These are phyloP conservation scores for Phoma sp. DNA, from an alignment of 2,329 filamentous ascomycete species.

Conservation along the genomic window DNA sequence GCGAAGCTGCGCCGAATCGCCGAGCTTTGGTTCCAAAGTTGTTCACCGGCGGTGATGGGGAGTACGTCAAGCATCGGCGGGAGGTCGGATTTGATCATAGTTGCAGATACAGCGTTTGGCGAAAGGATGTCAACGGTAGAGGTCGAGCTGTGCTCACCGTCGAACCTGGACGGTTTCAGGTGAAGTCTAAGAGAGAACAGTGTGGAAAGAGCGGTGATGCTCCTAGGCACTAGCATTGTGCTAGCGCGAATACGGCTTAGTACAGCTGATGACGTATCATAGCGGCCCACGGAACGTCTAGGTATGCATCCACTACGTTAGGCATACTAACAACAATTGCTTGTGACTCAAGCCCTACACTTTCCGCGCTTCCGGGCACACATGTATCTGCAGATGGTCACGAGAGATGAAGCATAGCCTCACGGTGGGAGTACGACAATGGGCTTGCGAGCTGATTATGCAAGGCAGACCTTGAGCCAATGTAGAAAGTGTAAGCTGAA, in stretches of 20 bases:
- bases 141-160: slow-evolving; percentile 40
- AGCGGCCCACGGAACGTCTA: slow-evolving; percentile 7
- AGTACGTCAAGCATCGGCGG: slow-evolving; percentile 5
- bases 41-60: slow-evolving; percentile 15
- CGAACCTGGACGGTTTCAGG: slow-evolving; percentile 17
- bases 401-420: neutral
- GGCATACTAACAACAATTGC: slow-evolving; percentile 3
- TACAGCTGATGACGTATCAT: slow-evolving; percentile 27
- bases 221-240: slow-evolving; percentile 17
- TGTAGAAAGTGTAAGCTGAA: slow-evolving; percentile 1
- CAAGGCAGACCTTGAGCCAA: slow-evolving; percentile 4
- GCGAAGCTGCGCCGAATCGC: slow-evolving; percentile 10
- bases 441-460: neutral
- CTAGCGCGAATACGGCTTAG: slow-evolving; percentile 6
- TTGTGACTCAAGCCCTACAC: slow-evolving; percentile 13
- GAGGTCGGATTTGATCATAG: slow-evolving; percentile 9
- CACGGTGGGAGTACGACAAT: neutral
- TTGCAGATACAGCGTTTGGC: slow-evolving; percentile 4
- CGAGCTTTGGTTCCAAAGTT: slow-evolving; percentile 14
- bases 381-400: slow-evolving; percentile 5
- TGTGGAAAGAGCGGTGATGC: slow-evolving; percentile 40
- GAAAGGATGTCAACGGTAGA: slow-evolving; percentile 19
- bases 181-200: slow-evolving; percentile 16
- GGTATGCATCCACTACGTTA: slow-evolving; percentile 11
- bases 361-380: neutral